phyloP scores from a whole-genome alignment of 2,329 filamentous ascomycete genomes.

The Grosmannia huntii region DNA sequence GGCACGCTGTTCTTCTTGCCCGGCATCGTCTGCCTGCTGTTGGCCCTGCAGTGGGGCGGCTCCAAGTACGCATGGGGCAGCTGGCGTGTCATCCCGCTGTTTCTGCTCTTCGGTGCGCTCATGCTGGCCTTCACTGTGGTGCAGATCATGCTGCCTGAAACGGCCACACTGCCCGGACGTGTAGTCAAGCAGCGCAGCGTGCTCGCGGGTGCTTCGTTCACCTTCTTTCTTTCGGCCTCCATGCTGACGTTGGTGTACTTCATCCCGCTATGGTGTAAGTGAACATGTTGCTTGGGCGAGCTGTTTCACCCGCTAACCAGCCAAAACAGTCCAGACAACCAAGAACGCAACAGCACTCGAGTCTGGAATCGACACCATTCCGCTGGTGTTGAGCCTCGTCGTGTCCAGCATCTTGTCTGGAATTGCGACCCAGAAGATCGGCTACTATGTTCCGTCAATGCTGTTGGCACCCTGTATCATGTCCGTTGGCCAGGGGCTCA shows the following conservation, averaged over 20 bases:
- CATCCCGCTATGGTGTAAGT: slow-evolving; percentile 41
- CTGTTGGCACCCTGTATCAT: slow-evolving; percentile 35
- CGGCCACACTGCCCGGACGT: slow-evolving; percentile 41
- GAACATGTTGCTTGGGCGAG: neutral
- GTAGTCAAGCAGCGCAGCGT: slow-evolving; percentile 45
- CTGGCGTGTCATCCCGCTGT: slow-evolving; percentile 40
- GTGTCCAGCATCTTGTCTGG: slow-evolving; percentile 37
- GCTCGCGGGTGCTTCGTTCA: slow-evolving; percentile 30
- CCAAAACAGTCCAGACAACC: slow-evolving; percentile 37
- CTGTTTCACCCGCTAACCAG: neutral
- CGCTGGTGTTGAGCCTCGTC: slow-evolving; percentile 42
- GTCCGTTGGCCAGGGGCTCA: slow-evolving; percentile 40
- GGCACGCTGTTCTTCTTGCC: slow-evolving; percentile 49
- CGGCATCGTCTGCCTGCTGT: slow-evolving; percentile 42
- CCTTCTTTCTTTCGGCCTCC: slow-evolving; percentile 32
- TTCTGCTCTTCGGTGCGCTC: slow-evolving; percentile 35
- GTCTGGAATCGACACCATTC: slow-evolving; percentile 45
- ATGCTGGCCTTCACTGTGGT: slow-evolving; percentile 34
- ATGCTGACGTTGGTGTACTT: slow-evolving; percentile 45
- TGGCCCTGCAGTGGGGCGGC: slow-evolving; percentile 53
- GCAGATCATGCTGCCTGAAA: slow-evolving; percentile 40
- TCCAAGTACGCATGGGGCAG: slow-evolving; percentile 37
- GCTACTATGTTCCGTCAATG: slow-evolving; percentile 49
- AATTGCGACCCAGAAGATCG: slow-evolving; percentile 34
- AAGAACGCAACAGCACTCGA: slow-evolving; percentile 37